Evolutionary conservation across 805 yeast genomes (phyloP), one percentile per base, ranked within the genome.

Genomic region (Debaryomyces tyrocola): DNA sequence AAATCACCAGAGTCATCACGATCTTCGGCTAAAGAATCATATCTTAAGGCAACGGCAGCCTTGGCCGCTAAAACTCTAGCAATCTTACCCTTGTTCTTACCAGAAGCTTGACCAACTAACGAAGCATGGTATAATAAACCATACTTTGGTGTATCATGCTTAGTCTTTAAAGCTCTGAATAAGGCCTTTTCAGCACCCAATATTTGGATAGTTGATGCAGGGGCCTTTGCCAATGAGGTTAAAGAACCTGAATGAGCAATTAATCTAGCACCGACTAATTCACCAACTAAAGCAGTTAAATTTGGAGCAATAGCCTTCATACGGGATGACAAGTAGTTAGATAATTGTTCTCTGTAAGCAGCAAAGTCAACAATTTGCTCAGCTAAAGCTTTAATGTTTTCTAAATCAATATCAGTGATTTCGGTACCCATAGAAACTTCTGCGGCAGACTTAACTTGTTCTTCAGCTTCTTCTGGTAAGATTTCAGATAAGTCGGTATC

Each of bases 371-470:
- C 92, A 65, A 94, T 92, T 75, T 94, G 98, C 51, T 88, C 94
- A 57, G 99, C 99, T 59, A 94, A 80, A 51, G 90, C 85, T 67
- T 80, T 80, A 69, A 94, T 92, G 78, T 92, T 92, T 50, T 80
- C 79, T 62, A 94, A 79, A 72, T 94, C 99, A 55, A 79, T 78
- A 51, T 87, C 91, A 47, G 98, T 92, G 69, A 94, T 92, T 73
- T 94, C 99, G 51, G 98, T 94, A 78, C 99, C 99, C 99, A 94
- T 94, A 43, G 98, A 91, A 56, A 94, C 90, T 78, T 94, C 98
- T 57, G 99, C 98, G 57, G 98, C 97, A 47, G 90, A 71, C 75
- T 94, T 94, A 45, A 94, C 91, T 69, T 70, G 72, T 56, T 72
- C 78, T 62, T 73, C 78, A 38, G 62, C 56, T 57, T 73, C 78